Evolutionary conservation across 2,329 filamentous ascomycete genomes (phyloP).

Genomic region (Curvularia verruculosa): DNA sequence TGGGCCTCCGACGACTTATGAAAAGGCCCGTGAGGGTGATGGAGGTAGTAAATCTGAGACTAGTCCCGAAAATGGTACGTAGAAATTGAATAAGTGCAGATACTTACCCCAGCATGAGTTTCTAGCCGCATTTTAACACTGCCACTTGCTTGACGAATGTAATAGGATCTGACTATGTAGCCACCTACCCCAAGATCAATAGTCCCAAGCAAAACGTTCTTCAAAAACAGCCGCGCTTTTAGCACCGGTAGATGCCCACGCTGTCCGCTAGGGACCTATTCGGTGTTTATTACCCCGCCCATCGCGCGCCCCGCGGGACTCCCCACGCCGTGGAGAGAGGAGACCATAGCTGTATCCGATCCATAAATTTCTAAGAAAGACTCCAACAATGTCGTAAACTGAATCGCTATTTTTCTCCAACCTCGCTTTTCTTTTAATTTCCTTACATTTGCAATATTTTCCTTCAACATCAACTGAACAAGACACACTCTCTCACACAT

Average conservation of each 20-base stretch:
- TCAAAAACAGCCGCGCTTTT: slow-evolving; percentile 3
- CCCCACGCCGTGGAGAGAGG: not conserved
- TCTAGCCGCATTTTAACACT: not conserved
- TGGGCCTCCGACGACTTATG: not conserved
- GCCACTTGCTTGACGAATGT: not conserved
- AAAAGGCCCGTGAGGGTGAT: not conserved
- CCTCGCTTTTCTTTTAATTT: not conserved
- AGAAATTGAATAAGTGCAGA: not conserved
- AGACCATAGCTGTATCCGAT: not conserved
- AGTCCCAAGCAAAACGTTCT: not conserved
- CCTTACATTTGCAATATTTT: not conserved
- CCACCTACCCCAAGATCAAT: not conserved
- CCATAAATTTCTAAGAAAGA: not conserved
- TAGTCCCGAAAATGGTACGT: not conserved
- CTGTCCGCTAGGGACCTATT: not conserved
- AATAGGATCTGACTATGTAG: not conserved
- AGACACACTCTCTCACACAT: no score
- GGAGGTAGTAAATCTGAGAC: not conserved
- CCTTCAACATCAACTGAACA: not conserved
- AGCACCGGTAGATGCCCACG: slow-evolving; percentile 12
- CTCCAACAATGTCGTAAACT: not conserved
- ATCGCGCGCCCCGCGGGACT: not conserved
- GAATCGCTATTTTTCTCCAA: not conserved
- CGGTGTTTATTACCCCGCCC: slow-evolving; percentile 11
- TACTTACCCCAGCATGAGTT: not conserved